Base-by-base conservation (phyloP, 371 early-diverging fungal genomes). In the Smittium culicis region DNA sequence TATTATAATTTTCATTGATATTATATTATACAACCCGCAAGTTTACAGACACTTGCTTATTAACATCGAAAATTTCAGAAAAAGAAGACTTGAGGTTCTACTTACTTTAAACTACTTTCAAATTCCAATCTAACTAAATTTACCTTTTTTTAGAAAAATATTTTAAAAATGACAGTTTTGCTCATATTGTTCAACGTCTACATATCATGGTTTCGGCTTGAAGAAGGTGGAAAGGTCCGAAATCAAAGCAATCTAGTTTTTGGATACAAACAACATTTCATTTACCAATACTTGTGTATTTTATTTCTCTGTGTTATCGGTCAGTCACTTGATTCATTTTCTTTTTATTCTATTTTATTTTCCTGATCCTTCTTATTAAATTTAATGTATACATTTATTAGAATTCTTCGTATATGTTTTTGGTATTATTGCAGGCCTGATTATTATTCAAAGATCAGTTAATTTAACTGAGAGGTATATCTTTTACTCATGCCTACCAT, bases 101-200 rank as follows among this genome's bases (percentile, higher is more conserved):
- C 17, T 2, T 25, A 28, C 16, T 31, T 57, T 25, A 55, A 66
- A 8, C n/a, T n/a, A n/a, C n/a, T n/a, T n/a, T n/a, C n/a, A n/a
- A n/a, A n/a, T n/a, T n/a, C n/a, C n/a, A n/a, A n/a, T n/a, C n/a
- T n/a, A n/a, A n/a, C 70, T 76, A 24, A 69, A 67, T 27, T 34
- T 31, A 28, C 34, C 25, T 27, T 24, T 31, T 70, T 73, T 33
- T 69, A 77, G 63, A 69, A 67, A 29, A 85, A 83, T 68, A 83
- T 91, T 20, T 68, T 83, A 67, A 89, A 90, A 66, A 82, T 95
- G 56, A 88, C 86, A 16, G 74, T 93, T 0, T 79, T 95, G 8
- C 73, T 93, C 60, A 79, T 91, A 25, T 74, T 95, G 16, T 94
- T 95, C 73, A 93, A 93, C 79, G 93, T 95, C 34, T 93, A 93